Evolutionary conservation across 768 basidiomycete genomes (phyloP).

Genomic region (Trametes gibbosa): DNA sequence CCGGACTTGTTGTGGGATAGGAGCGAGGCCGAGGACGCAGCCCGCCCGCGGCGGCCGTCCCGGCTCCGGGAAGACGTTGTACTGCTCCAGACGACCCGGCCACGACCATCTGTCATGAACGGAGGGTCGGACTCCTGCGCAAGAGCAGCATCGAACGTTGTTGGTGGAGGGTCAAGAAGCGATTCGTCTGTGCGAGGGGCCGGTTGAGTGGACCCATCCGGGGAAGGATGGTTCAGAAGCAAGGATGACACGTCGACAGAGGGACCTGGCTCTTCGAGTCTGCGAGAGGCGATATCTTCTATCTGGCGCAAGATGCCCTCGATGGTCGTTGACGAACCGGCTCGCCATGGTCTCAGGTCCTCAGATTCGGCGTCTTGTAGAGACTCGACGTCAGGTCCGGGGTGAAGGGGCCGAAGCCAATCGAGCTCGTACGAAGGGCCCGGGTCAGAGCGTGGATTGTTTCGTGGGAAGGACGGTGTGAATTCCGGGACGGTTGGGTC

Average conservation of each 20-base stretch:
- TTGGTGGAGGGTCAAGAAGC: background rate
- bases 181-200: background rate
- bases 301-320: background rate
- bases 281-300: background rate
- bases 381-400: background rate
- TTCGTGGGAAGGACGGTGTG: background rate
- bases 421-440: background rate
- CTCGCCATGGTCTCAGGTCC: background rate
- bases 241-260: background rate
- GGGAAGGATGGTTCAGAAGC: background rate
- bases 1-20: background rate
- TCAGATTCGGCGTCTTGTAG: background rate
- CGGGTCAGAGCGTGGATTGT: background rate
- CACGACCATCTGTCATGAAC: constrained; percentile 35
- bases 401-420: constrained; percentile 1
- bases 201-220: background rate
- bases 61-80: constrained; percentile 11
- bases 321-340: background rate
- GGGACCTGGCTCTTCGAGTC: background rate
- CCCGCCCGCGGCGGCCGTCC: constrained; percentile 10
- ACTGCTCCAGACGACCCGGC: constrained; percentile 35
- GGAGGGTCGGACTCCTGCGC: constrained; percentile 27
- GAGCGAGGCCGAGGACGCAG: background rate
- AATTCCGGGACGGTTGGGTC: constrained; percentile 12
- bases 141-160: background rate